Conservation (phyloP, 148 eudicot species). For the Mesembryanthemum crystallinum region DNA sequence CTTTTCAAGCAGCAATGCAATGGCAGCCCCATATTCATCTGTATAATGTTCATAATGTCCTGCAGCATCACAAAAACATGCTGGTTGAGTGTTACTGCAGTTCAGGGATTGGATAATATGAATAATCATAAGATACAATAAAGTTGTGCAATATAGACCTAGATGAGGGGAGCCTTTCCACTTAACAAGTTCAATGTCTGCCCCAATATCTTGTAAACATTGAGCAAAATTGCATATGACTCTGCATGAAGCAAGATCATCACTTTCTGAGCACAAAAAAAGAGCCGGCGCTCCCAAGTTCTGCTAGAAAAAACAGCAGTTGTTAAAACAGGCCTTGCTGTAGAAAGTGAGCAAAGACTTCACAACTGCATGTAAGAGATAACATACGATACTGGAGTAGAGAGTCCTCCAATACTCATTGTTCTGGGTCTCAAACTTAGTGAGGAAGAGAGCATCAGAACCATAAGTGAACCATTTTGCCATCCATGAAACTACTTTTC, state of each 20-base stretch:
- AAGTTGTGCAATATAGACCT: slow-evolving; percentile 29
- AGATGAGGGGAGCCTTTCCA: slow-evolving; percentile 43
- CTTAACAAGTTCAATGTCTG: slow-evolving; percentile 46
- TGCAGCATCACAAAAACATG: slow-evolving; percentile 19
- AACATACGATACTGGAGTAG: slow-evolving; percentile 62
- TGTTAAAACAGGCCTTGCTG: not conserved
- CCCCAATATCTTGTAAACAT: slow-evolving; percentile 50
- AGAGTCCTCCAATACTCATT: slow-evolving; percentile 57
- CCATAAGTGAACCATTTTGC: slow-evolving; percentile 56
- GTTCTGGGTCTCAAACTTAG: slow-evolving; percentile 54
- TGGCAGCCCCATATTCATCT: slow-evolving; percentile 44
- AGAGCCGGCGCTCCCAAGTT: slow-evolving; percentile 57
- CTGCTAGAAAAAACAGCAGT: slow-evolving; percentile 4
- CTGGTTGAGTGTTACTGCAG: not conserved
- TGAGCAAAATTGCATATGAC: slow-evolving; percentile 46
- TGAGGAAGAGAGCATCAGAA: slow-evolving; percentile 62
- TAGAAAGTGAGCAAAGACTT: not conserved
- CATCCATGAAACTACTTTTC: slow-evolving; percentile 46
- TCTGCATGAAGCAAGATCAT: slow-evolving; percentile 53
- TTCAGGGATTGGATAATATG: not conserved
- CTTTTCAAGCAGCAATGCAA: slow-evolving; percentile 43
- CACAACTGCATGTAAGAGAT: slow-evolving; percentile 1
- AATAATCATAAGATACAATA: not conserved
- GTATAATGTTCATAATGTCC: slow-evolving; percentile 48
- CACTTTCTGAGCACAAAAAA: slow-evolving; percentile 52